Evolutionary conservation across 2,329 filamentous ascomycete genomes (phyloP).

Genomic region (Cladophialophora psammophila): DNA sequence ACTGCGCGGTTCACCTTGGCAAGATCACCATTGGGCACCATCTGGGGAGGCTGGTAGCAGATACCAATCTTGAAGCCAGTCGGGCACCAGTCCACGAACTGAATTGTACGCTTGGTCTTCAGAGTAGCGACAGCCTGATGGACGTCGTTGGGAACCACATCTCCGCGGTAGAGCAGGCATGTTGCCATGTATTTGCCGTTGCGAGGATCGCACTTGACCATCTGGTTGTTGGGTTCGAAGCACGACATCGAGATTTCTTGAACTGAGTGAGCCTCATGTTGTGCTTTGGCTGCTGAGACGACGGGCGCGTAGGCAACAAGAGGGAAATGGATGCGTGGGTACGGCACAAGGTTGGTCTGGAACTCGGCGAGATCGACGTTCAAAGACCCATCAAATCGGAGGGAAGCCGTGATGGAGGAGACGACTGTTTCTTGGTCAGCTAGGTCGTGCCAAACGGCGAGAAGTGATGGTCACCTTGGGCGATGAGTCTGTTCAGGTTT

Average conservation of each 20-base stretch:
- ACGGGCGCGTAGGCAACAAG: conserved; percentile 95
- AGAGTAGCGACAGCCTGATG: conserved; percentile 91
- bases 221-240: conserved; percentile 99
- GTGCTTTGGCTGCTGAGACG: conserved; percentile 92
- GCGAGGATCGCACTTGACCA: conserved; percentile 99
- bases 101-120: conserved; percentile 99
- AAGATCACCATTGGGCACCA: conserved; percentile 94
- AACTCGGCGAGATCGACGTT: conserved; percentile 99
- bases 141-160: conserved; percentile 95
- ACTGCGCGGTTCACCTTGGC: conserved; percentile 98
- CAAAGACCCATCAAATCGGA: conserved; percentile 97
- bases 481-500: conserved; percentile 98
- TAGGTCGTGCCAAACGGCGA: conserved; percentile 36
- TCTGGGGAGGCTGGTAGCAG: conserved; percentile 97
- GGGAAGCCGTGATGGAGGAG: conserved; percentile 96
- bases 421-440: conserved; percentile 69
- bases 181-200: conserved; percentile 99
- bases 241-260: conserved; percentile 98
- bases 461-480: conserved; percentile 71
- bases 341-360: conserved; percentile 99
- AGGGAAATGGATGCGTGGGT: conserved; percentile 99
- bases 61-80: conserved; percentile 99
- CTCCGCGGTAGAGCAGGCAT: conserved; percentile 96
- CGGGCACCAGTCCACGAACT: conserved; percentile 99
- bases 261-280: conserved; percentile 97